phyloP scores from a whole-genome alignment of 1,139 yeast genomes.

The Taphrina betulina region DNA sequence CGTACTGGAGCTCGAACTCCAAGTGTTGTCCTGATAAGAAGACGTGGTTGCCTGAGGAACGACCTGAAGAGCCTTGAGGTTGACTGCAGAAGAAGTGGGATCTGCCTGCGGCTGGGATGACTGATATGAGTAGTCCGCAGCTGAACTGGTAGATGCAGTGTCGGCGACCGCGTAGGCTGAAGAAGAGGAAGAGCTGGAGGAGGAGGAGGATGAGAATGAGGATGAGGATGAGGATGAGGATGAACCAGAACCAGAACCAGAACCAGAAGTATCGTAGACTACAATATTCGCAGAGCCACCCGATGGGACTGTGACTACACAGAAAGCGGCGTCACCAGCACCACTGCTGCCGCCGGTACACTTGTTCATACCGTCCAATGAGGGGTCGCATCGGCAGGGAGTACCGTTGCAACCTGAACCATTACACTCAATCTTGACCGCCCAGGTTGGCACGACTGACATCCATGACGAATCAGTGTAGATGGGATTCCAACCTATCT shows the following conservation, averaged over 20 bases:
- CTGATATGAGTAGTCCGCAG: too few species aligned
- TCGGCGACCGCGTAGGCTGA: neutral
- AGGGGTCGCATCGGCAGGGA: constrained; percentile 77
- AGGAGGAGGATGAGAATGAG: constrained; percentile 35
- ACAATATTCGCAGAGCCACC: constrained; percentile 68
- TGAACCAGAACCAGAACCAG: constrained; percentile 35
- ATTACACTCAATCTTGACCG: constrained; percentile 71
- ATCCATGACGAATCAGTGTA: constrained; percentile 59
- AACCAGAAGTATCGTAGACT: constrained; percentile 50
- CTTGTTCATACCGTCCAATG: constrained; percentile 56
- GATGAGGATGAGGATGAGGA: constrained; percentile 36
- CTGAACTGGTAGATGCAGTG: constrained; percentile 1
- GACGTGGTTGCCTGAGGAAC: neutral
- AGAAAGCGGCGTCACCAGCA: constrained; percentile 70
- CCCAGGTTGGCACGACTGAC: constrained; percentile 59
- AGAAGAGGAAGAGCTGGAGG: constrained; percentile 12
- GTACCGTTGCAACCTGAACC: constrained; percentile 69
- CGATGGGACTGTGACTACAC: constrained; percentile 74
- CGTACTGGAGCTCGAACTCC: neutral
- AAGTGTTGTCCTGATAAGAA: too few species aligned
- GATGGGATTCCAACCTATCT: constrained; percentile 89
- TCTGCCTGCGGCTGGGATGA: too few species aligned
- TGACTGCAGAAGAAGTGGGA: constrained; percentile 2
- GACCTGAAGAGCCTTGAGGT: constrained; percentile 10
- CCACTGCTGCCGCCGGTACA: constrained; percentile 49